These are phyloP conservation scores for Colletotrichum tanaceti DNA, from an alignment of 2,329 filamentous ascomycete genomes.

Conservation along the genomic window DNA sequence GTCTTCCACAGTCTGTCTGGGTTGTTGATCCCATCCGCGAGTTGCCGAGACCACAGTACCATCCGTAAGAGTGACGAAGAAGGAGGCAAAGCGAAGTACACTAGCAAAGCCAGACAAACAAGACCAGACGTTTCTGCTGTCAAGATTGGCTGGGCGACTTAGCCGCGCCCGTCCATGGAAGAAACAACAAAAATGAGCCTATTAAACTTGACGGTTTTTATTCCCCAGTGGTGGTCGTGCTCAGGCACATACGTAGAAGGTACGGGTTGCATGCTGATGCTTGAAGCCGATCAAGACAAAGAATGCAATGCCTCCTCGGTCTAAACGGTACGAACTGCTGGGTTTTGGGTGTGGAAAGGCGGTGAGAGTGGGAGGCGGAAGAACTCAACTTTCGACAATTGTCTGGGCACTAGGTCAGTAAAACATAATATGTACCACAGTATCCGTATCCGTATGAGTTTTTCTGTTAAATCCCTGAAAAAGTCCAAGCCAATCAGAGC, in stretches of 20 bases:
- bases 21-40: slow-evolving; percentile 20
- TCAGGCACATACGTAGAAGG: slow-evolving; percentile 15
- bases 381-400: not conserved
- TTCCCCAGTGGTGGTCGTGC: not conserved
- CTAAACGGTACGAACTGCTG: not conserved
- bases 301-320: slow-evolving; percentile 4
- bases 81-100: not conserved
- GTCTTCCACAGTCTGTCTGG: slow-evolving; percentile 9
- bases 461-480: not conserved
- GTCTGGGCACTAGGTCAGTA: no score
- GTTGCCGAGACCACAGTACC: not conserved
- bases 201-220: not conserved
- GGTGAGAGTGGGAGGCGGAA: slow-evolving; percentile 11
- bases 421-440: no score
- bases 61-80: slow-evolving; percentile 1
- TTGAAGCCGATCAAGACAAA: slow-evolving; percentile 12
- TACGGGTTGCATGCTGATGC: slow-evolving; percentile 25
- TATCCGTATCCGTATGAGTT: no score
- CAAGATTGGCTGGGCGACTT: not conserved
- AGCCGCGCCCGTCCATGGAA: slow-evolving; percentile 9
- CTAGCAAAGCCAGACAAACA: no score
- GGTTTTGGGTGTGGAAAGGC: slow-evolving; percentile 9
- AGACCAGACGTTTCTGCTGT: not conserved
- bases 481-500: slow-evolving; percentile 3
- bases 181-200: slow-evolving; percentile 13